Base-by-base conservation (phyloP, 805 yeast species). In the Candida bentonensis region DNA sequence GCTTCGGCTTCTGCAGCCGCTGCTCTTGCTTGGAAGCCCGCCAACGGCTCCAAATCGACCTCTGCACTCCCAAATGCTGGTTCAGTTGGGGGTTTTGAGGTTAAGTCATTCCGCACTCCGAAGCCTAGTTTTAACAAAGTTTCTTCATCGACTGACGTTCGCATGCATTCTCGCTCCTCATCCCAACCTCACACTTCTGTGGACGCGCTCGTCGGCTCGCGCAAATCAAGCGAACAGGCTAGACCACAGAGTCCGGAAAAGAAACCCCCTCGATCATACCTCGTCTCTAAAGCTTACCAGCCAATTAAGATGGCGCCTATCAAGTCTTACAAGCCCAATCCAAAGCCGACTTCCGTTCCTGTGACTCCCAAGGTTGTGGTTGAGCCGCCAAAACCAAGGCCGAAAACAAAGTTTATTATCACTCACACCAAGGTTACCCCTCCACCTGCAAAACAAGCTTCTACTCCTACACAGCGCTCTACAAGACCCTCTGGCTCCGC, bases 21-120 rank as follows among this genome's bases (percentile, higher is more conserved):
- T 30, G 36, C 36, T 9, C 36, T 30, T 15, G 36, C 36, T 17
- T 30, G 36, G 36, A 30, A 30, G 36, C 36, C 36, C 7, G 36
- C 17, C 17, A 30, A 30, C 20, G 36, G 17, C 20, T 30, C 36
- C 11, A 30, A 30, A 17, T 30, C 36, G 7, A 30, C 36, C 7
- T 30, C 36, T 30, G 36, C 36, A 9, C 36, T 30, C n/a, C 36
- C 36, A 11, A 30, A 15, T 15, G 36, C 36, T 13, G 36, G 36
- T 9, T 30, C 36, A n/a, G 20, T 30, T 15, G 36, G 36, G 5
- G 11, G 17, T 5, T 30, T 30, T n/a, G 36, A 30, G 17, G 36
- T 30, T 5, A 9, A n/a, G 17, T 30, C 36, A 15, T 30, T 30
- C 20, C 7, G 36, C 7, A 30, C 36, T 11, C 36, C 36, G 5